Conservation (phyloP, 176 grass and related monocot genomes). For the Eleusine indica region DNA sequence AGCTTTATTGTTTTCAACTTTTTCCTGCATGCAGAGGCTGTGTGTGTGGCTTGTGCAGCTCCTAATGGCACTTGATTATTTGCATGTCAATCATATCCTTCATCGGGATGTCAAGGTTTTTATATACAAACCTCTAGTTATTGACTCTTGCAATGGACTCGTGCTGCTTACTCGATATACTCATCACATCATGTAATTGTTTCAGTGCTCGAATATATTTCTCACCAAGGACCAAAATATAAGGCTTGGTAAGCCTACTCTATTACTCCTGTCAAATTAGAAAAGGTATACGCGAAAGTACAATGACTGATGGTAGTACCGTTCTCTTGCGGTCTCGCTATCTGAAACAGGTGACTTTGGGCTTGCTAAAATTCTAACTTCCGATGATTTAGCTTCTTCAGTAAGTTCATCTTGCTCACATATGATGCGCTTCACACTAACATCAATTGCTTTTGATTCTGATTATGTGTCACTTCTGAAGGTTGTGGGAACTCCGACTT, state of each 20-base stretch:
- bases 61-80: slow-evolving; percentile 90
- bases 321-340: slow-evolving; percentile 30
- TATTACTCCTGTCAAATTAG: background rate
- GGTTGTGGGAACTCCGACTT: slow-evolving; percentile 98
- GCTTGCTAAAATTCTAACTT: slow-evolving; percentile 85
- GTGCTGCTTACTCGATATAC: slow-evolving; percentile 40
- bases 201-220: slow-evolving; percentile 99
- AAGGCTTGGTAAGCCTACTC: slow-evolving; percentile 69
- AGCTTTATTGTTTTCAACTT: slow-evolving; percentile 16
- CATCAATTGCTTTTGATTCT: slow-evolving; percentile 22
- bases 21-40: slow-evolving; percentile 62
- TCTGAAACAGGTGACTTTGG: slow-evolving; percentile 87
- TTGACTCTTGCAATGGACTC: slow-evolving; percentile 8
- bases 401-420: slow-evolving; percentile 55
- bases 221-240: slow-evolving; percentile 85
- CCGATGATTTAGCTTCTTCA: slow-evolving; percentile 92
- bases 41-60: slow-evolving; percentile 91
- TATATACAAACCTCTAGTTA: slow-evolving; percentile 15
- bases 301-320: slow-evolving; percentile 11
- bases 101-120: slow-evolving; percentile 96
- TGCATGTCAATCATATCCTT: slow-evolving; percentile 88
- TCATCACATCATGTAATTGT: slow-evolving; percentile 3
- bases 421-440: background rate
- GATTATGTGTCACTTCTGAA: slow-evolving; percentile 31
- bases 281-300: background rate